Base-by-base conservation (phyloP, 345 rosid genomes). In the Syzygium oleosum region DNA sequence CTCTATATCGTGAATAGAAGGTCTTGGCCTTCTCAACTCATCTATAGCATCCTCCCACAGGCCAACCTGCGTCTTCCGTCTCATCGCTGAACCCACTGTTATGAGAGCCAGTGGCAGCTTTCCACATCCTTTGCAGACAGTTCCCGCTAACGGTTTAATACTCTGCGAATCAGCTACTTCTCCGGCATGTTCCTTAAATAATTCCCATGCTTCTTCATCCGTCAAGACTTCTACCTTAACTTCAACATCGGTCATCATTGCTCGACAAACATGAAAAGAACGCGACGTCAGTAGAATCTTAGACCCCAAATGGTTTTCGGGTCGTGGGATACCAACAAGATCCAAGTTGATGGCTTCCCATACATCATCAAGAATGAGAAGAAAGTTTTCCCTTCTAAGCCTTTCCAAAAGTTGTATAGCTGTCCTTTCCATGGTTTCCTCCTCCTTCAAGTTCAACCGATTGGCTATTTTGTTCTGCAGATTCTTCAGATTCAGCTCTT, bases 81-180 rank as follows among this genome's bases (percentile, higher is more conserved):
- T 91, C 94, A 91, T 88, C 6, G 93, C 89, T 87, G 85, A 88
- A 31, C 92, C 94, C 61, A 91, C 87, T 1, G 92, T 91, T 31
- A 90, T 84, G 84, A 94, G 87, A 29, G 95, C 96, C 86, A 93
- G 89, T 9, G 96, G 95, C 88, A 94, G 89, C 21, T 93, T 92
- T 21, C 90, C 87, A 43, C 96, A 94, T 87, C 89, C 93, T 46
- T 51, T 53, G 6, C 90, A 87, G 79, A 92, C 86, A 21, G 84
- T 85, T 83, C 51, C 31, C 9, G 93, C 94, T 73, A 73, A 73
- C 73, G 89, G 90, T 52, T 87, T 88, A 49, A 93, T 84, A 22
- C 13, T 52, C 73, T 91, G 93, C 84, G 51, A 61, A 52, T 43
- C 11, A 21, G 85, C 87, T 5, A 85, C 90, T 0, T 41, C 11